Evolutionary conservation across 768 basidiomycete species (phyloP).

Genomic region (Gloeopeniophorella convolvens): DNA sequence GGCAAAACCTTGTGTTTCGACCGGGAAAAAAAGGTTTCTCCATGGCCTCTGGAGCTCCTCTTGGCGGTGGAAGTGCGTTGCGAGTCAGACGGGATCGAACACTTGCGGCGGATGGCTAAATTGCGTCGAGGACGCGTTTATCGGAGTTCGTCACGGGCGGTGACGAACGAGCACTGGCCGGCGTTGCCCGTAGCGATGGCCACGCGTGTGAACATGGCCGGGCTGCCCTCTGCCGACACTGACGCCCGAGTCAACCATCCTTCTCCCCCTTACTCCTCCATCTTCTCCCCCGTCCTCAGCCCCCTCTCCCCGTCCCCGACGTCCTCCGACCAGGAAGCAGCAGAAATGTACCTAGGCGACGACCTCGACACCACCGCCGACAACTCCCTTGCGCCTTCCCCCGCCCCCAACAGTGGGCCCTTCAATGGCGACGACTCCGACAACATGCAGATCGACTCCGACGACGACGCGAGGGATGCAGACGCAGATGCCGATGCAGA

Average conservation of each 20-base stretch:
- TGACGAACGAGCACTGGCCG: slow-evolving; percentile 30
- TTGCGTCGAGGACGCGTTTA: slow-evolving; percentile 22
- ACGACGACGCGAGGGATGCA: slow-evolving; percentile 31
- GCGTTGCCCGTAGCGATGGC: slow-evolving; percentile 29
- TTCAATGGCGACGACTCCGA: slow-evolving; percentile 39
- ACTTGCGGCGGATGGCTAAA: slow-evolving; percentile 22
- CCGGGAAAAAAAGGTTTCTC: too few relatives aligned
- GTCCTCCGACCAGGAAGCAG: slow-evolving; percentile 15
- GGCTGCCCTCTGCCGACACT: slow-evolving; percentile 31
- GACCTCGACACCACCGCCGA: slow-evolving; percentile 22
- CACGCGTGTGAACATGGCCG: slow-evolving; percentile 35
- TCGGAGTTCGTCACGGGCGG: slow-evolving; percentile 34
- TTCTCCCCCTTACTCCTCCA: slow-evolving; percentile 26
- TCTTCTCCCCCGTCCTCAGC: slow-evolving; percentile 23
- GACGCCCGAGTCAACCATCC: slow-evolving; percentile 32
- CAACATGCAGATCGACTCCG: slow-evolving; percentile 70
- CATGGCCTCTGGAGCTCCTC: neutral
- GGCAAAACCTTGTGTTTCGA: slow-evolving; percentile 19
- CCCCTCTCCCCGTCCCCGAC: slow-evolving; percentile 23
- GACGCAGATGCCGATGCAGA: slow-evolving; percentile 50
- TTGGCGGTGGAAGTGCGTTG: neutral
- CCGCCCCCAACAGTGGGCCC: slow-evolving; percentile 33
- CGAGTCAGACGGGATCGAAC: slow-evolving; percentile 3
- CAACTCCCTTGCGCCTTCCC: slow-evolving; percentile 24
- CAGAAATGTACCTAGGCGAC: slow-evolving; percentile 18